A percentile compares a stretch with the other conserved stretches of the same genome.
Evolutionary conservation across 495 filamentous ascomycete genomes (phyloP).

Genomic region (Penicillium chermesinum): DNA sequence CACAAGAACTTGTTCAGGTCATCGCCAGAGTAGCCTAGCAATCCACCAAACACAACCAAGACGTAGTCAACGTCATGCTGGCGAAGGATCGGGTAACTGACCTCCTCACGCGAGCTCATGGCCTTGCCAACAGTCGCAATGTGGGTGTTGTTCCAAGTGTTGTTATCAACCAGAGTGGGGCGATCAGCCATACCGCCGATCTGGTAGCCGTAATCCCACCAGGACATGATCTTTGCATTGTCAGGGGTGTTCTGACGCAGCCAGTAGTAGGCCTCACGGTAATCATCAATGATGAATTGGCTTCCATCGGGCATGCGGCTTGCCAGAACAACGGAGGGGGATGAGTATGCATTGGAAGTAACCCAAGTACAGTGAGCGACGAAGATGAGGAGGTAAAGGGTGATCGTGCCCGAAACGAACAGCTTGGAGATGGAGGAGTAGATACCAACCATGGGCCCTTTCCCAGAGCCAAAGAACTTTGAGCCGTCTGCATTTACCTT

Average conservation of each 20-base stretch:
- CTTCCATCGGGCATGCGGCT: constrained; percentile 89
- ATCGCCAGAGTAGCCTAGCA: constrained; percentile 97
- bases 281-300: constrained; percentile 98
- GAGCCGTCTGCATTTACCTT: constrained; percentile 42
- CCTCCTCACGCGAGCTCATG: constrained; percentile 95
- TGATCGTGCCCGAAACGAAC: constrained; percentile 63
- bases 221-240: constrained; percentile 98
- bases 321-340: constrained; percentile 93
- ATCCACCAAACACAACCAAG: constrained; percentile 91
- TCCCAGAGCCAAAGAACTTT: constrained; percentile 63
- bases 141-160: constrained; percentile 99
- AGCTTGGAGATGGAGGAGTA: constrained; percentile 75
- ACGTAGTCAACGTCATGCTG: constrained; percentile 99
- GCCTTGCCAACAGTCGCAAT: constrained; percentile 99
- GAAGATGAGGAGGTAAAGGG: constrained; percentile 81
- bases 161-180: constrained; percentile 97
- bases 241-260: constrained; percentile 92
- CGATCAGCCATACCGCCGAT: constrained; percentile 99
- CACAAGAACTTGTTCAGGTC: constrained; percentile 99
- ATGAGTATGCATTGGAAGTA: constrained; percentile 97
- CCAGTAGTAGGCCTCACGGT: constrained; percentile 99
- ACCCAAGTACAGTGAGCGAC: constrained; percentile 99
- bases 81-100: constrained; percentile 96
- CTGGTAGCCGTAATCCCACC: constrained; percentile 99
- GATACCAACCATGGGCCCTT: constrained; percentile 73